Percentiles rank a stretch among this genome's conserved stretches.
Conservation (phyloP, 192 early-diverging fungal species). For the Linderina pennispora region DNA sequence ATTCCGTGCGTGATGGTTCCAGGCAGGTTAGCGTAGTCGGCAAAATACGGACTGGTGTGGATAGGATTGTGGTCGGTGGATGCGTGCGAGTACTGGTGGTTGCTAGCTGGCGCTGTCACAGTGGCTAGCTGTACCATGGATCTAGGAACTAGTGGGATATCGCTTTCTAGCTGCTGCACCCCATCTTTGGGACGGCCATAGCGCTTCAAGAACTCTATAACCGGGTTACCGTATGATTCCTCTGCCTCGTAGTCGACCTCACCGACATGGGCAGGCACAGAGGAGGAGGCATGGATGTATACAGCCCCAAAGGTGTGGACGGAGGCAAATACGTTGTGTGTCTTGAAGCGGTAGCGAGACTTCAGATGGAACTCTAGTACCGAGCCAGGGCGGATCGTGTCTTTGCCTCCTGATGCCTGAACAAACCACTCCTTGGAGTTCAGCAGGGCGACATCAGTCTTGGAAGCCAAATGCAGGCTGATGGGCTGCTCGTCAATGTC, state of each 20-base stretch:
- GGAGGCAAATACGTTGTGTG: conserved; percentile 48
- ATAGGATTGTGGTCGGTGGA: conserved; percentile 94
- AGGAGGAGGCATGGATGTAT: conserved; percentile 51
- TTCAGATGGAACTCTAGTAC: conserved; percentile 72
- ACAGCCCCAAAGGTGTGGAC: conserved; percentile 62
- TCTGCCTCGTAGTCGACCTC: conserved; percentile 67
- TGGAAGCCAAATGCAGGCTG: conserved; percentile 55
- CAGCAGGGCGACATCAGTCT: conserved; percentile 73
- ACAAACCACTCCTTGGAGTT: conserved; percentile 77
- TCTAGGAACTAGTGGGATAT: no score
- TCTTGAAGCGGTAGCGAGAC: conserved; percentile 58
- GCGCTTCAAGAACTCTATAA: conserved; percentile 73
- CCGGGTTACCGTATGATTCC: conserved; percentile 67
- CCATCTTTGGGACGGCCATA: conserved; percentile 56
- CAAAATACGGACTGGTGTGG: conserved; percentile 89
- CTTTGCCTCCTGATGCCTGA: conserved; percentile 7
- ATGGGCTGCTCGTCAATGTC: conserved; percentile 69
- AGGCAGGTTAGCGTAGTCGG: conserved; percentile 75
- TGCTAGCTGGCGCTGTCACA: conserved; percentile 67
- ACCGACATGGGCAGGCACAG: conserved; percentile 67
- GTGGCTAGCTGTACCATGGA: no score
- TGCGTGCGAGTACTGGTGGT: conserved; percentile 70
- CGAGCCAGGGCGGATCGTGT: conserved; percentile 14
- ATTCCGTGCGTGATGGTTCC: conserved; percentile 95
- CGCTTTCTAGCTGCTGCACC: no score